These are phyloP conservation scores for Eimeria praecox DNA, from an alignment of 169 alveolate species.

Conservation along the genomic window DNA sequence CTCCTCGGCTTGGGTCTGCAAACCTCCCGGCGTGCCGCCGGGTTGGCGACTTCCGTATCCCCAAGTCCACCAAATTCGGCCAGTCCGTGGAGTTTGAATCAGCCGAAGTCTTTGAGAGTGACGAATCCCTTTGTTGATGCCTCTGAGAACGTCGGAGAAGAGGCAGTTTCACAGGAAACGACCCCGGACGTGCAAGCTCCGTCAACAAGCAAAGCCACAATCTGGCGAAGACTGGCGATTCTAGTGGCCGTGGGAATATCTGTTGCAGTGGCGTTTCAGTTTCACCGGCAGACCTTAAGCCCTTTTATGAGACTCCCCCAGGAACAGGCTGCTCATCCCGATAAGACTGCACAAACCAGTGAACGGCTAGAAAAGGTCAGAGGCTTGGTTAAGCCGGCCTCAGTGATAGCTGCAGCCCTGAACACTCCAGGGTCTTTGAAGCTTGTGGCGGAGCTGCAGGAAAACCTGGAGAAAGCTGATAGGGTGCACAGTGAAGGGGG, in stretches of 20 bases:
- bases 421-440: not conserved
- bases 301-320: not conserved
- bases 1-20: not conserved
- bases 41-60: not conserved
- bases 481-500: not conserved
- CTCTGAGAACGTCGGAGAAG: not conserved
- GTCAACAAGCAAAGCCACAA: not conserved
- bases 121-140: not conserved
- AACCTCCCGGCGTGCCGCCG: not conserved
- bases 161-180: not conserved
- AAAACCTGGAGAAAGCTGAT: not conserved
- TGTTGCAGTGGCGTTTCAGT: constrained; percentile 15
- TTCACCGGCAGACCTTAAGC: not conserved
- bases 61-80: not conserved
- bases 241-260: constrained; percentile 8
- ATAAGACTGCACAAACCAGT: not conserved
- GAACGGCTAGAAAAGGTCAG: constrained; percentile 26
- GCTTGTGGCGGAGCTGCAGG: not conserved
- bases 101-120: not conserved
- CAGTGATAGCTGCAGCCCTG: not conserved
- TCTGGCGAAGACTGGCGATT: not conserved
- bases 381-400: not conserved
- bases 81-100: not conserved
- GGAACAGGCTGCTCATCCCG: not conserved
- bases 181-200: not conserved